Evolutionary conservation across 23 red algal species (phyloP), one percentile per base, ranked within the genome.

Genomic region (Agarophyton chilense): DNA sequence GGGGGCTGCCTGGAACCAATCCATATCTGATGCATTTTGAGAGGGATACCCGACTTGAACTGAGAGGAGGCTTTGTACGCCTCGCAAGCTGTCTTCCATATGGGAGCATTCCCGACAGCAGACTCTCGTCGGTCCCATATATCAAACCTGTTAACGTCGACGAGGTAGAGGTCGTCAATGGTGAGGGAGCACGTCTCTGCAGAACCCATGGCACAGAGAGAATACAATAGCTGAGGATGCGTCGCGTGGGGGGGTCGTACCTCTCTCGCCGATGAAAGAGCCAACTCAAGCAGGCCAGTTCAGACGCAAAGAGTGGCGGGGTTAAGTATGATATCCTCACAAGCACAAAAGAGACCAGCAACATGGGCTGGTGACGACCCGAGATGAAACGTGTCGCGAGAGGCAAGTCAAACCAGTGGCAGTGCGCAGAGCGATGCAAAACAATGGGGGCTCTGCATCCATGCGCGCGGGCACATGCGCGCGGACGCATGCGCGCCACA

Each of bases 91-190:
- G 51, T 67, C 16, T 62, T 42, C 88, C 93, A 95, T 41, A 66
- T 39, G 19, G 56, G 34, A 9, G 21, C 36, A 64, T 95, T 95
- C 2, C 31, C 93, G 10, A 91, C 19, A 2, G 74, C 70, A 32
- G 74, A 88, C 66, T 96, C 87, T 35, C 83, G 74, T 45, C 65
- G 54, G 65, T 96, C 88, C 94, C 88, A 92, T 36, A 92, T 96
- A 52, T 87, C 88, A 57, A 73, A 87, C 44, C 24, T 72, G 51
- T 87, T 87, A 1, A 87, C 82, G 51, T 87, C 82, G 67, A 32
- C 21, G 11, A 87, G 40, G 33, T 22, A 1, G 24, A 87, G 63
- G 67, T 72, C 66, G 51, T 87, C 42, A 1, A 84, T 65, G 1
- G 49, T 71, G 52, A 80, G 25, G 26, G 26, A 6, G 35, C 26